Evolutionary conservation across 2,329 filamentous ascomycete genomes (phyloP), one percentile per base, ranked within the genome.

Genomic region (Hirsutella thompsonii): DNA sequence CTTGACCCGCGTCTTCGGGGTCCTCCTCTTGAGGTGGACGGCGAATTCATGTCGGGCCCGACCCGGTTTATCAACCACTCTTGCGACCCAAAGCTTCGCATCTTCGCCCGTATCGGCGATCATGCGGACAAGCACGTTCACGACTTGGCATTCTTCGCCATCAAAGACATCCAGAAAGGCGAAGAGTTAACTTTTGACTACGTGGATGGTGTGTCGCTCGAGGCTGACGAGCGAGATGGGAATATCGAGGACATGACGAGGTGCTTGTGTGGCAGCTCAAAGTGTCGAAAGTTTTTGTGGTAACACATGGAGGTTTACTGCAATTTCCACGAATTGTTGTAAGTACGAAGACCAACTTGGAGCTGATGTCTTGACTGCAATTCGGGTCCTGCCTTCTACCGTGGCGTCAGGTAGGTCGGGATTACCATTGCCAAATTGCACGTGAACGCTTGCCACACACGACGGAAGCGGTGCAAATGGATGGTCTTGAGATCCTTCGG

Each of bases 51-150:
- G 66, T 83, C 84, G 1, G 83, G 83, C 0, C 82, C 83, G 0
- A 85, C 83, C 0, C 74, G 84, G 3, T 92, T 90, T 58, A 83
- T 90, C 56, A 92, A 92, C 51, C 85, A 92, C 56, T 83, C 76
- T 2, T 90, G 85, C 55, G 74, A 84, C 4, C 84, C 85, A 0
- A 90, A 89, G 52, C 71, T 87, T 53, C 70, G 81, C 13, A 85
- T 88, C 45, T 90, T 89, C 58, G 83, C 82, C 0, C 76, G 86
- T 1, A 81, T 84, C 2, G 83, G 82, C 39, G 84, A 89, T 52
- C 80, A 84, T 45, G 75, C 81, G 0, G 82, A 89, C 52, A 77
- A 78, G 44, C 72, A 77, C 37, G 69, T 89, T 6, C 87, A 90
- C 55, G 82, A 88, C 45, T 63, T 90, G 37, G 84, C 83, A 0